phyloP scores from a whole-genome alignment of 768 basidiomycete genomes.

The Lepiota venenata region DNA sequence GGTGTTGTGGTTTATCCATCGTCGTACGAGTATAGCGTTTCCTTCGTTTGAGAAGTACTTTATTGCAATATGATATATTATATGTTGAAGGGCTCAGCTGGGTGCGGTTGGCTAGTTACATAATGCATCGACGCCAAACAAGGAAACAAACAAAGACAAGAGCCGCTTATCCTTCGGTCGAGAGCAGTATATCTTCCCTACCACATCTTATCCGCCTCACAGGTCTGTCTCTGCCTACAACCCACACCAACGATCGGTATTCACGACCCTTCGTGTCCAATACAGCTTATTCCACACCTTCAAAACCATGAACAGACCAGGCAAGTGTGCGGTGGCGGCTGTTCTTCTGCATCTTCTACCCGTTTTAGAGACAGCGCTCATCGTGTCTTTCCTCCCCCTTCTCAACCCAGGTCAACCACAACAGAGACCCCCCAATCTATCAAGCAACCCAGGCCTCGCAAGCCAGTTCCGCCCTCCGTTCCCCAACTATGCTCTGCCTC shows the following conservation, averaged over 20 bases:
- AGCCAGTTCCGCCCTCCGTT: conserved; percentile 62
- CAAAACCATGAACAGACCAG: conserved; percentile 62
- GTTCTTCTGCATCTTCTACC: conserved; percentile 10
- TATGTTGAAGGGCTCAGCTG: no score
- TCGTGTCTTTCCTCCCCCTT: no score
- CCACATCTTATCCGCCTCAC: conserved; percentile 17
- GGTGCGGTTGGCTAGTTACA: conserved; percentile 14
- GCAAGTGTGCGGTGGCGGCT: conserved; percentile 26
- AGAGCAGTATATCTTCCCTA: conserved; percentile 17
- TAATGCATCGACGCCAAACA: conserved; percentile 32
- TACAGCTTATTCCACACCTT: conserved; percentile 4
- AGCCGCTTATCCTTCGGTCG: conserved; percentile 8
- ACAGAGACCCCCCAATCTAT: conserved; percentile 75
- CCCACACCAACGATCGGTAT: neutral
- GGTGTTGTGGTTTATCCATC: no score
- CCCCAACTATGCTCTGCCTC: conserved; percentile 56
- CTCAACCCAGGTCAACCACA: conserved; percentile 67
- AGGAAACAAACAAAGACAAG: conserved; percentile 36
- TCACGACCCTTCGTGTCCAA: neutral
- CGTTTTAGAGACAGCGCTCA: conserved; percentile 14
- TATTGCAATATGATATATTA: no score
- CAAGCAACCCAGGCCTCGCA: conserved; percentile 57
- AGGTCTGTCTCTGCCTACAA: conserved; percentile 16
- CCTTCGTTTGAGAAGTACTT: no score
- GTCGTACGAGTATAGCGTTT: no score